A percentile compares a stretch with the other conserved stretches of the same genome.
These are phyloP conservation scores for Lagenidium sp. DNA, from an alignment of 352 stramenopile genomes.

Conservation along the genomic window DNA sequence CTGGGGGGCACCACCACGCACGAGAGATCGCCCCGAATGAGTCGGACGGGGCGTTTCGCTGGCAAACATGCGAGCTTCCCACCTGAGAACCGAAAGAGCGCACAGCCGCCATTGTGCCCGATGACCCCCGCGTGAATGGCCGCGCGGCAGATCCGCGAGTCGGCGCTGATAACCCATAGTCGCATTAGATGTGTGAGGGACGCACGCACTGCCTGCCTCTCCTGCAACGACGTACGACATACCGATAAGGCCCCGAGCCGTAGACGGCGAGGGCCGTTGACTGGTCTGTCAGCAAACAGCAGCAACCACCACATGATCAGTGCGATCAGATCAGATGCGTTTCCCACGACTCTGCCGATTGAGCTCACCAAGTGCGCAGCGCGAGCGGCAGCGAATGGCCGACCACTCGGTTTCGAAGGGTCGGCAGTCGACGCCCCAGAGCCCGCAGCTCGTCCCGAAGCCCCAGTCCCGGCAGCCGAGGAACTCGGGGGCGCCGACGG, in stretches of 20 bases:
- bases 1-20: too few relatives aligned
- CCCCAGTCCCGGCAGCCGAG: conserved; percentile 60
- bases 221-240: too few relatives aligned
- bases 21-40: background rate
- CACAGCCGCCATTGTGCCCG: conserved; percentile 56
- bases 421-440: conserved; percentile 33
- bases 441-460: conserved; percentile 48
- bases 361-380: conserved; percentile 48
- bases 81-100: conserved; percentile 47
- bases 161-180: conserved; percentile 14
- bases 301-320: too few relatives aligned
- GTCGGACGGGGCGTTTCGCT: too few relatives aligned
- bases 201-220: conserved; percentile 12
- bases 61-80: background rate
- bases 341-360: too few relatives aligned
- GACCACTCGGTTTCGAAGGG: conserved; percentile 28
- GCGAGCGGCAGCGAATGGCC: conserved; percentile 49
- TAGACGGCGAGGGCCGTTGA: conserved; percentile 53
- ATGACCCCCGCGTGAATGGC: conserved; percentile 73
- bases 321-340: too few relatives aligned
- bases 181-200: background rate
- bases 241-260: conserved; percentile 58
- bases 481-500: conserved; percentile 51
- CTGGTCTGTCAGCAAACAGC: conserved; percentile 28
- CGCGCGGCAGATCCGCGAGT: conserved; percentile 74